Conservation (phyloP, 2,329 filamentous ascomycete species). For the Aspergillaceae sp. region DNA sequence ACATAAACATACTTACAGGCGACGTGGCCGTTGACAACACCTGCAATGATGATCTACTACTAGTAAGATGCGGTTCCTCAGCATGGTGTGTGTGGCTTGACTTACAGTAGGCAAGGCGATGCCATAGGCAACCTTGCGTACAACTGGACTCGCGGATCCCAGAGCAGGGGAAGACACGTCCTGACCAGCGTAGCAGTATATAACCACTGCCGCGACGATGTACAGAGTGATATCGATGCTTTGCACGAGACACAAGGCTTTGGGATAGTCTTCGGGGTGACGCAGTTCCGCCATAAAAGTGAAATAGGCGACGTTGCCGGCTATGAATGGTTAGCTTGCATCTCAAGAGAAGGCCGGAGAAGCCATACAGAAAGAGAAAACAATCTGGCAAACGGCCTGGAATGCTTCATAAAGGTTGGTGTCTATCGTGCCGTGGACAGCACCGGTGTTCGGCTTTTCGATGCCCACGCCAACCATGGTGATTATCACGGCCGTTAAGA, state of each 20-base stretch:
- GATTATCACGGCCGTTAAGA: conserved; percentile 53
- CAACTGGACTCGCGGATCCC: conserved; percentile 46
- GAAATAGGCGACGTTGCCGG: conserved; percentile 58
- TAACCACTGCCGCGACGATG: conserved; percentile 55
- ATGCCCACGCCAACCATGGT: conserved; percentile 57
- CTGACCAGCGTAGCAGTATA: conserved; percentile 56
- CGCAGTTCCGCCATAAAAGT: conserved; percentile 55
- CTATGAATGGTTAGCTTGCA: conserved; percentile 44
- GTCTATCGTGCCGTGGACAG: conserved; percentile 25
- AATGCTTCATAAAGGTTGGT: conserved; percentile 46
- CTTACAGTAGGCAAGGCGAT: conserved; percentile 53
- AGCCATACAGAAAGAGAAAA: conserved; percentile 54
- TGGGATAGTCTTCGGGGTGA: conserved; percentile 49
- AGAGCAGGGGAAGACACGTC: conserved; percentile 56
- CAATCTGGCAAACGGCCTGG: conserved; percentile 55
- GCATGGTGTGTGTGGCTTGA: background rate
- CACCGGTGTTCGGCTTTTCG: conserved; percentile 27
- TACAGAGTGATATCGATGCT: conserved; percentile 51
- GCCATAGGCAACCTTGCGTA: conserved; percentile 56
- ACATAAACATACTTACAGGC: conserved; percentile 56
- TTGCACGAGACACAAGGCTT: conserved; percentile 53
- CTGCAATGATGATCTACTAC: conserved; percentile 52
- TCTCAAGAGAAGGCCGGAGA: conserved; percentile 36
- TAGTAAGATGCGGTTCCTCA: background rate
- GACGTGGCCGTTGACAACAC: conserved; percentile 59